Conservation (phyloP, 1,284 basidiomycete species). For the Austropuccinia psidii region DNA sequence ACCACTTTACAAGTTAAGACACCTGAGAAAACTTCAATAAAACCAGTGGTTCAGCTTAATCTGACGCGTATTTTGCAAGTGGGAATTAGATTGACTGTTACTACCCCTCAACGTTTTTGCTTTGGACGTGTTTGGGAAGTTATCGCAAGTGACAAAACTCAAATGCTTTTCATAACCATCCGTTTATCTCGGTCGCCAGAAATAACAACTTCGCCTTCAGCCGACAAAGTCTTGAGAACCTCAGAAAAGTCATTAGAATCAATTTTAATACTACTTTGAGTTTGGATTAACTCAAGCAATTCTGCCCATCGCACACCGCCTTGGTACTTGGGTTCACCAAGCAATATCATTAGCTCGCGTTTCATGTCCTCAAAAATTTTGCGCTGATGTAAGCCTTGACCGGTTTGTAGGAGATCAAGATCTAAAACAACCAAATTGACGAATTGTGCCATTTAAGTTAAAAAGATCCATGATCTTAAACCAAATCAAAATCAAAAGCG, state of each 20-base stretch:
- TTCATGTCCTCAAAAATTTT: constrained; percentile 75
- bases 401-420: constrained; percentile 89
- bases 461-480: constrained; percentile 44
- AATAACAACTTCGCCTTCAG: constrained; percentile 73
- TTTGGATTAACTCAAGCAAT: constrained; percentile 62
- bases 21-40: too few relatives aligned
- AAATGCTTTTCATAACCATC: too few relatives aligned
- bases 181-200: constrained; percentile 76
- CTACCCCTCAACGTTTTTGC: too few relatives aligned
- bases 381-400: constrained; percentile 74
- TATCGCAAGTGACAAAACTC: too few relatives aligned
- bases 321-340: constrained; percentile 59
- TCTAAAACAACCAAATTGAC: constrained; percentile 63
- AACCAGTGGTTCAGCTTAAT: too few relatives aligned
- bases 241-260: constrained; percentile 71
- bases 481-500: not conserved
- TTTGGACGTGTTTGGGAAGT: too few relatives aligned
- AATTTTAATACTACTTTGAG: constrained; percentile 70
- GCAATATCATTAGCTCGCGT: constrained; percentile 56
- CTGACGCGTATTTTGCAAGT: too few relatives aligned
- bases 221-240: constrained; percentile 67
- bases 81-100: too few relatives aligned
- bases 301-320: constrained; percentile 71
- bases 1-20: too few relatives aligned
- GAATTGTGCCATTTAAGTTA: not conserved